Evolutionary conservation across 306 rosid species (phyloP), one percentile per base, ranked within the genome.

Genomic region (Acacia acuminata): DNA sequence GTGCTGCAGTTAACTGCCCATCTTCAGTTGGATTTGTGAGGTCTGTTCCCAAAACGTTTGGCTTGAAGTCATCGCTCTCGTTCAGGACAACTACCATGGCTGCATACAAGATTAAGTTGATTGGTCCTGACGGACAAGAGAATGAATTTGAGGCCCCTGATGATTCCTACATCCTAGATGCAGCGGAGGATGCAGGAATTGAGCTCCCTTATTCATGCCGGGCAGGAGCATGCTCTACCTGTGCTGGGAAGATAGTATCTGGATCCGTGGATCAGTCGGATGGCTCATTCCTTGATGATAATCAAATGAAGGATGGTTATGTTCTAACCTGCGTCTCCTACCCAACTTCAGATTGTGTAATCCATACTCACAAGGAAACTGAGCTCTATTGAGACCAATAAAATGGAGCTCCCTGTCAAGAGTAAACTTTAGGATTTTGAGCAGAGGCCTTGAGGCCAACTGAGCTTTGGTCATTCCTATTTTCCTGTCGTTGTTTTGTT

Each of bases 161-260:
- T 53, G 97, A 92, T 65, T 3, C 50, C 17, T 92, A 92, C 90
- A 90, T 94, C 87, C 78, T 90, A 20, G 98, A 94, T 81, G 84
- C 97, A 60, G 97, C 96, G 3, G 97, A 93, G 87, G 69, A 69
- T 78, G 96, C 94, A 0, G 96, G 97, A 79, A 0, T 90, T n/a
- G 97, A 93, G 38, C 84, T 93, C 61, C 97, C 97, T 25, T 93
- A 93, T 79, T 93, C 97, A 1, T 93, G 97, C 88, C 91, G 97
- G 34, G 97, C 97, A 0, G 97, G 96, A 50, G 97, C 96, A 12
- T 93, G 97, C 86, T 91, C 96, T 8, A 90, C 96, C 14, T 91
- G 97, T 78, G 96, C 97, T 1, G 96, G 94, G 86, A 84, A 88
- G 89, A 55, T 90, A 45, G 84, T 73, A 15, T 25, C 92, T 3